Evolutionary conservation across 371 early-diverging fungal genomes (phyloP).

Genomic region (Sporodiniella umbellata): DNA sequence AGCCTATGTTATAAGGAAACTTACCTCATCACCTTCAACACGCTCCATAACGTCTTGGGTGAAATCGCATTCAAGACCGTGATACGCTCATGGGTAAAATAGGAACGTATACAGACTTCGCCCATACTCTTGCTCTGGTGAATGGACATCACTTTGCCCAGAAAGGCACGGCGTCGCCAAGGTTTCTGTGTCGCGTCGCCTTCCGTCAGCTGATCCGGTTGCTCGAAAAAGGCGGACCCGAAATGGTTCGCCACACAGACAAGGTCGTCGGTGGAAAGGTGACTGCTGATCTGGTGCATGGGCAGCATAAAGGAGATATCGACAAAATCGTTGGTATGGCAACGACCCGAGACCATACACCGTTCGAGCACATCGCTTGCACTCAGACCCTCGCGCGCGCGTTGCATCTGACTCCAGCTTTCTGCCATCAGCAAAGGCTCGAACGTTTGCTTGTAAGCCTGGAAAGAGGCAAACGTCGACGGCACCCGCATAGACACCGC

Average conservation of each 20-base stretch:
- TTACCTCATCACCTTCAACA: constrained; percentile 31
- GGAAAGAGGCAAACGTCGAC: constrained; percentile 50
- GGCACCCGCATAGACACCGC: constrained; percentile 46
- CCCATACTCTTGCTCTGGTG: constrained; percentile 40
- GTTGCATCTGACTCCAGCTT: constrained; percentile 78
- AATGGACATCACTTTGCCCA: constrained; percentile 58
- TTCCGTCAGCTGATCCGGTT: neutral
- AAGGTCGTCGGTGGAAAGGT: constrained; percentile 40
- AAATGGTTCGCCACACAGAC: constrained; percentile 45
- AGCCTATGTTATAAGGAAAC: too few species aligned
- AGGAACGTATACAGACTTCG: constrained; percentile 46
- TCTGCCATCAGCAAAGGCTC: constrained; percentile 86
- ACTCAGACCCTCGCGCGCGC: constrained; percentile 65
- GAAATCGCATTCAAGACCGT: constrained; percentile 37
- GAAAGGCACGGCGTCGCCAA: constrained; percentile 46
- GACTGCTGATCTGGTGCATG: constrained; percentile 22
- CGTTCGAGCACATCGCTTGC: constrained; percentile 45
- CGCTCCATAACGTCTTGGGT: constrained; percentile 42
- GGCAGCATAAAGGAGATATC: constrained; percentile 60
- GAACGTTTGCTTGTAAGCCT: constrained; percentile 65
- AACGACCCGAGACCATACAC: constrained; percentile 48
- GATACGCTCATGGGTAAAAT: constrained; percentile 43
- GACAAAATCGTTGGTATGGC: constrained; percentile 72
- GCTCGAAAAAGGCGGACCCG: constrained; percentile 37
- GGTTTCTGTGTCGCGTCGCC: neutral